Percentiles rank a stretch among this genome's conserved stretches.
These are phyloP conservation scores for Lichtheimia hyalospora DNA, from an alignment of 371 early-diverging fungal species.

Conservation along the genomic window DNA sequence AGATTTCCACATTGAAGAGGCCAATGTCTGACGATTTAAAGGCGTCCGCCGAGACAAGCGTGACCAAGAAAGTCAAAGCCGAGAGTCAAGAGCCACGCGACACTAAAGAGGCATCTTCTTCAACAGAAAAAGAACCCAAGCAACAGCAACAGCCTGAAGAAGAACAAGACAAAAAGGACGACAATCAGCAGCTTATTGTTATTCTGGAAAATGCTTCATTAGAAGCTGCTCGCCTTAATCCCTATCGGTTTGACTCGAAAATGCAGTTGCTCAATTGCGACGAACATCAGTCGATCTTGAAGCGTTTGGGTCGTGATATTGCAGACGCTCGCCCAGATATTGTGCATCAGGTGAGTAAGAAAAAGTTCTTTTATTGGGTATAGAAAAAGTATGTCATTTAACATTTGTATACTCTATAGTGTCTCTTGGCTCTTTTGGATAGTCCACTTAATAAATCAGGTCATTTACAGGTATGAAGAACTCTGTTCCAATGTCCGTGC, in stretches of 20 bases:
- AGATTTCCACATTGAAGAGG: no score
- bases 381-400: no score
- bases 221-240: conserved; percentile 87
- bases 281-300: conserved; percentile 90
- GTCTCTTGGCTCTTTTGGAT: conserved; percentile 94
- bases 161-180: background rate
- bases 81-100: no score
- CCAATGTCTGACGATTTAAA: no score
- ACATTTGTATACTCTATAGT: conserved; percentile 46
- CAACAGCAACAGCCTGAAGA: no score
- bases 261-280: conserved; percentile 95
- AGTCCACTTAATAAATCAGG: conserved; percentile 98
- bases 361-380: background rate
- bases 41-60: no score
- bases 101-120: no score
- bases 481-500: no score
- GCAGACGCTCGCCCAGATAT: conserved; percentile 95
- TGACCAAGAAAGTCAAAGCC: no score
- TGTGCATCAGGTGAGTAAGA: conserved; percentile 83
- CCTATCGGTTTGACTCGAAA: conserved; percentile 74
- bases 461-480: conserved; percentile 67
- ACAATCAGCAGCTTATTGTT: conserved; percentile 66
- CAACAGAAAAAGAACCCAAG: no score
- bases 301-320: conserved; percentile 80
- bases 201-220: conserved; percentile 89